Conservation (phyloP, 1,284 basidiomycete genomes). For the Malassezia yamatoensis region DNA sequence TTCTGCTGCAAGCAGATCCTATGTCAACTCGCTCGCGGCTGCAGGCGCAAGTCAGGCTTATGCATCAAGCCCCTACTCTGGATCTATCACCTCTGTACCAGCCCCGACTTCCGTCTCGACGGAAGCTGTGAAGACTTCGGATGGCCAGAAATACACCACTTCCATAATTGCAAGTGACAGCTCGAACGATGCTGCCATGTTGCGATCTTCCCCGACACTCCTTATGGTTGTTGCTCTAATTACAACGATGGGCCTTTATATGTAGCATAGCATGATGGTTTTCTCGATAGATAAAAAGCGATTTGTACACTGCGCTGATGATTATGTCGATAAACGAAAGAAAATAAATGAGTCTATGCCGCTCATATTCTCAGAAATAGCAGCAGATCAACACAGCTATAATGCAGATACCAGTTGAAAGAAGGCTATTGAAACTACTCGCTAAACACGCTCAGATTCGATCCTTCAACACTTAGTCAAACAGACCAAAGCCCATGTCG, state of each 20-base stretch:
- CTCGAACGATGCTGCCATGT: background rate
- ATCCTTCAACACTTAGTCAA: conserved; percentile 57
- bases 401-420: too few species aligned
- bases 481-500: conserved; percentile 58
- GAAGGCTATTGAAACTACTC: too few species aligned
- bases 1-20: background rate
- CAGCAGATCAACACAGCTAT: too few species aligned
- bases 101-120: conserved; percentile 7
- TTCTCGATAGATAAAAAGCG: background rate
- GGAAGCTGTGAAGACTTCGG: background rate
- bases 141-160: background rate
- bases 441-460: too few species aligned
- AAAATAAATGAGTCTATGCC: too few species aligned
- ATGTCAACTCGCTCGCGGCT: conserved; percentile 7
- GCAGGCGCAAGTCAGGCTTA: conserved; percentile 9
- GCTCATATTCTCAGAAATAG: background rate
- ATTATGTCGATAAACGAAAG: too few species aligned
- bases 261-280: background rate
- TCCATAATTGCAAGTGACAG: background rate
- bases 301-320: too few species aligned
- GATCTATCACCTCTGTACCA: conserved; percentile 6
- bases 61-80: background rate
- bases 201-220: background rate
- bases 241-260: background rate
- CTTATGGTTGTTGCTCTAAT: background rate